A percentile compares a stretch with the other conserved stretches of the same genome.
Evolutionary conservation across 2,329 filamentous ascomycete species (phyloP).

Genomic region (Lachnellula hyalina): DNA sequence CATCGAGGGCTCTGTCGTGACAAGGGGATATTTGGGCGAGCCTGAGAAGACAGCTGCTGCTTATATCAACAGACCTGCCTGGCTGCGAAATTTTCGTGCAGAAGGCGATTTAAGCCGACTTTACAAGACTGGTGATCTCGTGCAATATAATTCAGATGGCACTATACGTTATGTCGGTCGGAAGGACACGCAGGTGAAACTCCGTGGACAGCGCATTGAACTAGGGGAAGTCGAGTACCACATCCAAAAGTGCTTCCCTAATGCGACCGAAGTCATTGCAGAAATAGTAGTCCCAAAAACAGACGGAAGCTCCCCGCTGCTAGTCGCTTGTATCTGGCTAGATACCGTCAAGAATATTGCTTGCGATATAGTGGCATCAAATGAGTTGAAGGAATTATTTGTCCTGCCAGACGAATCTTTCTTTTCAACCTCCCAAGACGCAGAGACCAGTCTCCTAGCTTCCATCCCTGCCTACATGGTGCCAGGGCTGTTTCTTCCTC

Average conservation of each 20-base stretch:
- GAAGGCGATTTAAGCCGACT: slow-evolving; percentile 34
- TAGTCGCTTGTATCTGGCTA: neutral
- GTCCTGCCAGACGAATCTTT: neutral
- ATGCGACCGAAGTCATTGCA: neutral
- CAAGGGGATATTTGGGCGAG: slow-evolving; percentile 56
- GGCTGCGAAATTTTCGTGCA: slow-evolving; percentile 42
- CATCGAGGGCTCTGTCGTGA: slow-evolving; percentile 48
- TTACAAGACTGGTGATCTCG: slow-evolving; percentile 57
- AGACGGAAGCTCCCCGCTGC: neutral
- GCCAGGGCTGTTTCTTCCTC: neutral
- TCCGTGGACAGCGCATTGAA: slow-evolving; percentile 60
- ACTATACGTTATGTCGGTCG: slow-evolving; percentile 53
- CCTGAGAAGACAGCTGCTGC: slow-evolving; percentile 49
- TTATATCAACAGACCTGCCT: slow-evolving; percentile 48
- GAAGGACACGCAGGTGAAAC: slow-evolving; percentile 61
- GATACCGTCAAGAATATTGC: neutral
- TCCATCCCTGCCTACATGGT: neutral
- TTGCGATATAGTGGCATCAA: neutral
- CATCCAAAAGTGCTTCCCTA: slow-evolving; percentile 5
- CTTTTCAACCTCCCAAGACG: neutral
- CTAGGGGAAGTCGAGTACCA: slow-evolving; percentile 45
- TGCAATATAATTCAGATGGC: slow-evolving; percentile 44
- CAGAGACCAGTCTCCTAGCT: neutral
- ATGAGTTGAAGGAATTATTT: neutral
- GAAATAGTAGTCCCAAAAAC: neutral